Evolutionary conservation across 1,139 yeast genomes (phyloP).

Genomic region (Sugiyamaella novakii): DNA sequence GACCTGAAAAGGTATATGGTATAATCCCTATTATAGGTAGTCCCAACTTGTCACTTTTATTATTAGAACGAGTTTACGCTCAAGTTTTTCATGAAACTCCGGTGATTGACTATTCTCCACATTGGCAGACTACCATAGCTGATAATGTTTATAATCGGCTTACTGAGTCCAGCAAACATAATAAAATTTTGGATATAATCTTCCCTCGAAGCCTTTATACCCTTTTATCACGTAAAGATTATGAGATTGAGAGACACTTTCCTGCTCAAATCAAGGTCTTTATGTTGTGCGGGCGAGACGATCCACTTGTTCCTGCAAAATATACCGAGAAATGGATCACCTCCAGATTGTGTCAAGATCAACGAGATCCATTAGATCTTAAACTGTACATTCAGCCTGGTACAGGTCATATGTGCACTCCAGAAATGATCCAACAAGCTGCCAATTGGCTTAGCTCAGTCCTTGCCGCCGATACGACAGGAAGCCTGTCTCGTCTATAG

Average conservation of each 20-base stretch:
- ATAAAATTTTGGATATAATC: neutral
- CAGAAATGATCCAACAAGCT: slow-evolving; percentile 24
- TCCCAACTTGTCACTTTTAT: slow-evolving; percentile 25
- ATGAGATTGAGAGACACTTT: slow-evolving; percentile 17
- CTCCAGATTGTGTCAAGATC: slow-evolving; percentile 9
- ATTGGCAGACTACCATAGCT: slow-evolving; percentile 14
- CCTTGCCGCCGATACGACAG: neutral
- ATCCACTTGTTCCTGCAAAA: slow-evolving; percentile 27
- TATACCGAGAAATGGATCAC: slow-evolving; percentile 24
- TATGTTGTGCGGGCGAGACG: slow-evolving; percentile 26
- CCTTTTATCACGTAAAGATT: slow-evolving; percentile 16
- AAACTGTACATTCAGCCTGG: slow-evolving; percentile 24
- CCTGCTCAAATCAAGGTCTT: slow-evolving; percentile 16
- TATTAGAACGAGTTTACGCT: slow-evolving; percentile 22
- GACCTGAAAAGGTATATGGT: slow-evolving; percentile 19
- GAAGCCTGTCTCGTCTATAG: no score
- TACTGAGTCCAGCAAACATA: slow-evolving; percentile 1
- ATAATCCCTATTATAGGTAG: slow-evolving; percentile 27
- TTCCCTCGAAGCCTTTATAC: slow-evolving; percentile 21
- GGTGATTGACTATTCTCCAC: neutral
- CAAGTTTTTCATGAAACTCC: slow-evolving; percentile 16
- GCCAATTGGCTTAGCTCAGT: slow-evolving; percentile 22
- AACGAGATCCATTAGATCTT: slow-evolving; percentile 4
- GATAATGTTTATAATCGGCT: slow-evolving; percentile 12
- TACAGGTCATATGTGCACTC: slow-evolving; percentile 27